A percentile compares a stretch with the other conserved stretches of the same genome.
These are phyloP conservation scores for Ogataea allantospora DNA, from an alignment of 805 yeast genomes.

Conservation along the genomic window DNA sequence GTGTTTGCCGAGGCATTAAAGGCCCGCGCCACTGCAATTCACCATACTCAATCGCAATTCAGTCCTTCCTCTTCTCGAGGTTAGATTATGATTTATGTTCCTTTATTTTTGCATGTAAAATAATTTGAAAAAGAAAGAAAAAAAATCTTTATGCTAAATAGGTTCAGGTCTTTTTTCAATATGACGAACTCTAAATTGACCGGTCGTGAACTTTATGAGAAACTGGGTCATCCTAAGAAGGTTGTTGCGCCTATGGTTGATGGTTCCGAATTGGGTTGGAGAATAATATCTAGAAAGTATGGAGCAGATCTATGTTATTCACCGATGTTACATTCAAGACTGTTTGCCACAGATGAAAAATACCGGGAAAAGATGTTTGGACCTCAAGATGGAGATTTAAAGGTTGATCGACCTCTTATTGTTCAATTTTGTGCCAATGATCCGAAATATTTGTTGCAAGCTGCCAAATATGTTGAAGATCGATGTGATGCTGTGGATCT, in stretches of 20 bases:
- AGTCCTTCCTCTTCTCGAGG: conserved; percentile 20
- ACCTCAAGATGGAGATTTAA: conserved; percentile 66
- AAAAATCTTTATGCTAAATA: conserved; percentile 3
- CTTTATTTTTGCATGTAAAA: conserved; percentile 2
- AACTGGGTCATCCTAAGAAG: conserved; percentile 72
- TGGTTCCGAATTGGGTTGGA: conserved; percentile 94
- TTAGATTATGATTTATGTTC: conserved; percentile 1
- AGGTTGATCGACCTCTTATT: conserved; percentile 76
- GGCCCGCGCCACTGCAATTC: conserved; percentile 51
- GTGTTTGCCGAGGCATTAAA: conserved; percentile 78
- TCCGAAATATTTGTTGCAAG: conserved; percentile 75
- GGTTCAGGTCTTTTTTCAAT: conserved; percentile 3
- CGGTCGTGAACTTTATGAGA: conserved; percentile 71
- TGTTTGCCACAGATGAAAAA: conserved; percentile 81
- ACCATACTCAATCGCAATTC: conserved; percentile 22
- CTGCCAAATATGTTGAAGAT: conserved; percentile 78
- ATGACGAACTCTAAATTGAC: conserved; percentile 28
- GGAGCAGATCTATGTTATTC: conserved; percentile 96
- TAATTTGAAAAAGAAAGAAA: conserved; percentile 3
- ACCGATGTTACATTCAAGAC: conserved; percentile 93
- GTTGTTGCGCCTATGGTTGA: conserved; percentile 99
- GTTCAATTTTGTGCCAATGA: conserved; percentile 98
- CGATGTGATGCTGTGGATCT: conserved; percentile 94
- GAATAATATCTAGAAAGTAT: conserved; percentile 76
- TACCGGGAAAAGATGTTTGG: conserved; percentile 77